Base-by-base conservation (phyloP, 169 alveolate species). In the Toxoplasma gondii region DNA sequence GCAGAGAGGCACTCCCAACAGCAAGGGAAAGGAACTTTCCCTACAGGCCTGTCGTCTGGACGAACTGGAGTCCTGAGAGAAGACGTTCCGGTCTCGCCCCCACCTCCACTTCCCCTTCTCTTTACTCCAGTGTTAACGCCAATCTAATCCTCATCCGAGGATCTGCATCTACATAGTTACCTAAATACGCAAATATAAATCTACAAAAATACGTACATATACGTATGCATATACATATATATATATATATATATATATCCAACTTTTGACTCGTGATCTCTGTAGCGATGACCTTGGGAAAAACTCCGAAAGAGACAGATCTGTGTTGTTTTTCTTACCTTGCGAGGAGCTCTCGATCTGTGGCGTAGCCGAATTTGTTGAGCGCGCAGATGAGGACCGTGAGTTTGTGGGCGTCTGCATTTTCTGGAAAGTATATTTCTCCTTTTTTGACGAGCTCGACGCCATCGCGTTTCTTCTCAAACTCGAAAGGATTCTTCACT, bases 311-410 rank as follows among this genome's bases (percentile, higher is more conserved):
- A 7, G 82, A n/a, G 41, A 24, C 36, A 74, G 43, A 1, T 7
- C 38, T 27, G n/a, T 1, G 44, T 44, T 7, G 41, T 74, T 78
- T n/a, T 41, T 19, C 64, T 82, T 29, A 82, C 90, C 90, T 39
- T 2, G 41, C 38, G 53, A 82, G 90, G 41, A 82, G 90, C 27
- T 38, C 90, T 17, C 67, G 53, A 41, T 82, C 90, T 29, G 53
- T 4, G 34, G 90, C 90, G 41, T 41, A 82, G 58, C 90, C 90
- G 64, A 82, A 82, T 31, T 82, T 82, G 41, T 82, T 38, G 17
- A 82, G 64, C 64, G 90, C 90, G 90, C 54, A 38, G 53, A 82
- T 38, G 41, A 82, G 90, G 67, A 82, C 90, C 22, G 90, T 36
- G 10, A 82, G 90, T 10, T 82, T 38, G 69, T 44, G 67, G 38